Base-by-base conservation (phyloP, 1,139 yeast species). In the Debaryomyces singareniensis region DNA sequence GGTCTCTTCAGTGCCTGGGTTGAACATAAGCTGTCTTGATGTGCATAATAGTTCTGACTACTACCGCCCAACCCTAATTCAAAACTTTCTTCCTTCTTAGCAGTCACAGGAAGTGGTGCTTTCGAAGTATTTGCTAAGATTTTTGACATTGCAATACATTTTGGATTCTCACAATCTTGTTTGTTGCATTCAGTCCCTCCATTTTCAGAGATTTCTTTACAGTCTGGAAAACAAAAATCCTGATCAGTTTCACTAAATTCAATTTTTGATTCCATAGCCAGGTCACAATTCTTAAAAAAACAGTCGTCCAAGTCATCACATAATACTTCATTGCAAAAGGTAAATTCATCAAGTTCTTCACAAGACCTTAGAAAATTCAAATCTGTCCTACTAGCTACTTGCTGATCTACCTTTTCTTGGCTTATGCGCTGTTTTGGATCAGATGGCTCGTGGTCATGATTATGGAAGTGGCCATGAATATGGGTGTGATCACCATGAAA, bases 391-490 rank as follows among this genome's bases (percentile, higher is more conserved):
- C 16, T 13, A 25, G 20, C 29, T 18, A 25, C 23, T 29, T 14
- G 28, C 28, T 5, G 20, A 26, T 4, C 22, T 16, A 24, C 28
- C 12, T 12, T 30, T 25, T 28, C 27, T 31, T 20, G 11, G 13
- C 16, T 10, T 25, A 13, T 14, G 14, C 21, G 2, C 14, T 10
- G n/a, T n/a, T 18, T 18, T 7, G 9, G 21, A 18, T 18, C 30
- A 29, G 42, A 45, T 15, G 40, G 43, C 27, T 49, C 52, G 30
- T 61, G 67, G 34, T 63, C 69, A 32, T 64, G 71, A 35, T 65
- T 73, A 43, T 78, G 85, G 23, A 77, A 72, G 46, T 78, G 84
- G 3, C 84, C 85, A 45, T 78, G 85, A 14, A 77, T 75, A 40
- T 76, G 79, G 5, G 82, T 75, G 44, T 77, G 75, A 43, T 75